Evolutionary conservation across 768 basidiomycete species (phyloP), one percentile per base, ranked within the genome.

Genomic region (Boletus huronensis): DNA sequence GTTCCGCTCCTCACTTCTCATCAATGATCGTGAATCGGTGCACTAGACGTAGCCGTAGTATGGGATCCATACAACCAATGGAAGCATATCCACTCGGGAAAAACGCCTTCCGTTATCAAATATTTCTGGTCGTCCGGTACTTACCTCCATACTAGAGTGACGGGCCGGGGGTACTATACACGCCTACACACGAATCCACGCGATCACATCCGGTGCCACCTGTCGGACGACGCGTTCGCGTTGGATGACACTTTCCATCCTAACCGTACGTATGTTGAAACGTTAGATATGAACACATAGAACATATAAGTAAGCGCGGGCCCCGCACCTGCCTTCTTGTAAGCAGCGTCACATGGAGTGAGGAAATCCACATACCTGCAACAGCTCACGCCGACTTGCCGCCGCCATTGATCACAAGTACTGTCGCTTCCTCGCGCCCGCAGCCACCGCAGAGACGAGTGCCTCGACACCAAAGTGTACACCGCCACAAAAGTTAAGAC

Each of bases 341-440:
- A 5, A 13, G 34, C 40, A 43, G n/a, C 4, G 9, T 42, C 35
- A 16, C 32, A 14, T 7, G 25, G 32, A 26, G 39, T 29, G 14
- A 39, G 51, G 62, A 44, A 63, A 48, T 54, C 29, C 36, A 29
- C 25, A 25, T 46, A 23, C 54, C 42, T 21, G 6, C 43, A 28
- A 10, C 21, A 35, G 7, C 31, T 26, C 28, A 7, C 40, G 55
- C 54, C 60, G 52, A 52, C 40, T 36, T 25, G n/a, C 46, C 54
- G 52, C 54, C 54, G 61, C 53, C 36, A 43, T 38, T 29, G 32
- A 42, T 28, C 42, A 1, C 34, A 44, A 7, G 1, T n/a, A n/a
- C n/a, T n/a, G n/a, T 40, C 5, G 48, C 64, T 65, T 62, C 64
- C 58, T 52, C 60, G 49, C 50, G 44, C 55, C 64, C 64, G 64